A percentile compares a stretch with the other conserved stretches of the same genome.
Evolutionary conservation across 768 basidiomycete species (phyloP).

Genomic region (Mycena haematopus): DNA sequence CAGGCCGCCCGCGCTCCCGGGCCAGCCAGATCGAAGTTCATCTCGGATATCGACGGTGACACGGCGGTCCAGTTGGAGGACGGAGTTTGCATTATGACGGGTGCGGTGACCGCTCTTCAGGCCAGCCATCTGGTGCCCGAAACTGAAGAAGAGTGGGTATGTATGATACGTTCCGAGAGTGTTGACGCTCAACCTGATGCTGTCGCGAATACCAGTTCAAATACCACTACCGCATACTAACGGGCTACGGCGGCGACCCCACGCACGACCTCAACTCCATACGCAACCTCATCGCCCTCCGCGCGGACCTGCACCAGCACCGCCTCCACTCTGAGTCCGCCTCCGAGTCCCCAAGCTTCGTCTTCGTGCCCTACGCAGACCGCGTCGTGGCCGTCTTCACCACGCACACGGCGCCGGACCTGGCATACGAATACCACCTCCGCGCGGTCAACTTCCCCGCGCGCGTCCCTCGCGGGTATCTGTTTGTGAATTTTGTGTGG

Average conservation of each 20-base stretch:
- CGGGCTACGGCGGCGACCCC: not conserved
- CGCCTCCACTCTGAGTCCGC: too few species aligned
- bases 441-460: not conserved
- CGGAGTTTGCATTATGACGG: constrained; percentile 1
- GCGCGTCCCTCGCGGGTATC: constrained; percentile 5
- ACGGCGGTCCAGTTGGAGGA: not conserved
- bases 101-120: not conserved
- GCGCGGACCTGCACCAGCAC: not conserved
- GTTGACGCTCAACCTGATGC: not conserved
- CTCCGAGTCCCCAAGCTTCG: constrained; percentile 1
- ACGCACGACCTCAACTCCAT: not conserved
- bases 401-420: not conserved
- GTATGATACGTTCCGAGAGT: constrained; percentile 1
- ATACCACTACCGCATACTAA: too few species aligned
- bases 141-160: not conserved
- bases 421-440: constrained; percentile 3
- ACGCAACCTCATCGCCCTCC: constrained; percentile 7
- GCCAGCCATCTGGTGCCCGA: constrained; percentile 3
- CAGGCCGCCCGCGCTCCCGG: too few species aligned
- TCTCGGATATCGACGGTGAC: not conserved
- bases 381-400: not conserved
- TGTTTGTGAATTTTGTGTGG: not conserved
- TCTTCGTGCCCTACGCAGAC: constrained; percentile 4
- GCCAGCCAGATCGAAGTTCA: not conserved
- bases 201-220: not conserved